Percentiles rank a stretch among this genome's conserved stretches.
phyloP scores from a whole-genome alignment of 2,329 filamentous ascomycete genomes.

The Grosmannia penicillata region DNA sequence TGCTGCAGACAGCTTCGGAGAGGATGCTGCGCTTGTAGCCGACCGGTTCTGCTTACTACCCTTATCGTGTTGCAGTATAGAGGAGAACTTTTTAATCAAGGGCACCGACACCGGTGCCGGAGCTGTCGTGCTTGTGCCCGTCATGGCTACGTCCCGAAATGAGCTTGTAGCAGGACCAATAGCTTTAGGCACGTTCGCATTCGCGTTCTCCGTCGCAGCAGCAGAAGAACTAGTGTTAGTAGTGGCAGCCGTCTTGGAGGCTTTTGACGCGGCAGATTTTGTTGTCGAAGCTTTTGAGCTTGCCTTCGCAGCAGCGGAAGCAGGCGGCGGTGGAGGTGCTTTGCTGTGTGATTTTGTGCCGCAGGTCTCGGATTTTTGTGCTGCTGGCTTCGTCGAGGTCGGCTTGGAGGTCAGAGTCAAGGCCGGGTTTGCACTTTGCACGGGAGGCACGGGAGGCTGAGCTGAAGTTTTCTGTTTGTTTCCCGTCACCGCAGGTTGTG shows the following conservation, averaged over 20 bases:
- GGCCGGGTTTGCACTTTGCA: neutral
- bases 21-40: slow-evolving; percentile 20
- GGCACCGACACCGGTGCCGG: slow-evolving; percentile 7
- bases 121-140: slow-evolving; percentile 7
- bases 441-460: no score
- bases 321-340: slow-evolving; percentile 3
- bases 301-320: slow-evolving; percentile 17
- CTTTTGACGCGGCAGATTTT: slow-evolving; percentile 5
- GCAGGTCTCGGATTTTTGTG: slow-evolving; percentile 3
- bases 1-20: slow-evolving; percentile 33
- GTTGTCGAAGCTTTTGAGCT: slow-evolving; percentile 3
- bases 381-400: neutral
- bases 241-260: slow-evolving; percentile 9
- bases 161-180: slow-evolving; percentile 12
- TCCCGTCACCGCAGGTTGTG: no score
- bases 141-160: slow-evolving; percentile 13
- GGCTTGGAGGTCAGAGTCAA: neutral
- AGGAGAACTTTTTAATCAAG: slow-evolving; percentile 28
- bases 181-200: slow-evolving; percentile 4
- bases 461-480: neutral
- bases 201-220: neutral
- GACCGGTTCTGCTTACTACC: slow-evolving; percentile 22
- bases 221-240: no score
- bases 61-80: slow-evolving; percentile 29
- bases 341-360: slow-evolving; percentile 10